Conservation (phyloP, 2,329 filamentous ascomycete species). For the Botrytis deweyae region DNA sequence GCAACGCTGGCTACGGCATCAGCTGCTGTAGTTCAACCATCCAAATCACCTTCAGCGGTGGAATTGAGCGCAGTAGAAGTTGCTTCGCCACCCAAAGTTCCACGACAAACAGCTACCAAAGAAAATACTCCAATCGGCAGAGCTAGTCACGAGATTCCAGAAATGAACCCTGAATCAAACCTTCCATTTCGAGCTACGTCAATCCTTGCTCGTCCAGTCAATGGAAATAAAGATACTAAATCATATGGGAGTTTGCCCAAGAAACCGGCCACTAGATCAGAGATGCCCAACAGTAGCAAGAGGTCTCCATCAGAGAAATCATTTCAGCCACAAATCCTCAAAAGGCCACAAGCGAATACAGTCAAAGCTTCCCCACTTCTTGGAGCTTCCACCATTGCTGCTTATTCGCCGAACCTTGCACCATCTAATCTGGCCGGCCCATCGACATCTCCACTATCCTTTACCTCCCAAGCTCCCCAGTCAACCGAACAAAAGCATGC, state of each 20-base stretch:
- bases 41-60: slow-evolving; percentile 35
- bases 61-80: slow-evolving; percentile 39
- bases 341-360: slow-evolving; percentile 46
- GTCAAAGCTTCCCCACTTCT: slow-evolving; percentile 24
- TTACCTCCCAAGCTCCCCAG: slow-evolving; percentile 39
- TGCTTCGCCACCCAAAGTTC: slow-evolving; percentile 25
- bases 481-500: slow-evolving; percentile 48
- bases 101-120: not conserved
- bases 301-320: slow-evolving; percentile 42
- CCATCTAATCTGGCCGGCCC: slow-evolving; percentile 1
- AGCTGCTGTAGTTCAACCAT: slow-evolving; percentile 31
- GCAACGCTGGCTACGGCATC: slow-evolving; percentile 24
- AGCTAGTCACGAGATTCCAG: slow-evolving; percentile 19
- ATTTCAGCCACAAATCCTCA: slow-evolving; percentile 55
- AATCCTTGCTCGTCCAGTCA: slow-evolving; percentile 35
- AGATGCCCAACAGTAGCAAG: slow-evolving; percentile 11
- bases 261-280: not conserved
- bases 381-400: slow-evolving; percentile 32
- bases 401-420: slow-evolving; percentile 30
- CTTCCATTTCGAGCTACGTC: slow-evolving; percentile 35
- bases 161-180: slow-evolving; percentile 34
- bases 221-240: slow-evolving; percentile 25
- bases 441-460: slow-evolving; percentile 11
- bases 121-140: slow-evolving; percentile 23
- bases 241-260: slow-evolving; percentile 12